Evolutionary conservation across 345 rosid genomes (phyloP).

Genomic region (Eucalyptus erythrocorys): DNA sequence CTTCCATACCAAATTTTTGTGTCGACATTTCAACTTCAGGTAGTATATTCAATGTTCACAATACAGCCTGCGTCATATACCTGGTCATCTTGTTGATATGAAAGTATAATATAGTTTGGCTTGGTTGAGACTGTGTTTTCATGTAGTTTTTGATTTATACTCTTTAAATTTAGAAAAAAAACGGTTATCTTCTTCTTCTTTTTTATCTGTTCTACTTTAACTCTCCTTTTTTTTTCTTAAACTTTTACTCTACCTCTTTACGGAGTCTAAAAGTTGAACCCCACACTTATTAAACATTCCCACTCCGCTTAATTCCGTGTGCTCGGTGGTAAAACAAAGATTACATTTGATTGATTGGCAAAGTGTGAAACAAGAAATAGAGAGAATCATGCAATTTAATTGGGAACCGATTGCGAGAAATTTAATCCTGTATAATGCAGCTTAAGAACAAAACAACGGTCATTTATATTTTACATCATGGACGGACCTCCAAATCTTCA

Average conservation of each 20-base stretch:
- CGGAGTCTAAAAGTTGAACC: rapidly evolving
- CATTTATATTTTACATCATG: neutral
- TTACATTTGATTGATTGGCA: rapidly evolving
- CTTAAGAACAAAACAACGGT: too few species aligned
- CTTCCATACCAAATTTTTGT: neutral
- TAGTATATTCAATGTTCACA: neutral
- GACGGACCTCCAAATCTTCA: neutral
- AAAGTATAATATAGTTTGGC: neutral
- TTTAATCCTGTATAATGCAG: neutral
- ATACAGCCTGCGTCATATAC: neutral
- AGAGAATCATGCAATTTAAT: neutral
- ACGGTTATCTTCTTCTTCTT: too few species aligned
- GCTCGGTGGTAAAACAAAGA: neutral
- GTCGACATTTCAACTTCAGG: neutral
- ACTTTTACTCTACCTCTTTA: rapidly evolving
- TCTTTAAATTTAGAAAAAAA: neutral
- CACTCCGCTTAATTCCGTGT: neutral
- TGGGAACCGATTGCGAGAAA: neutral
- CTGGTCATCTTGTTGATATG: neutral
- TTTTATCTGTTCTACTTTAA: rapidly evolving
- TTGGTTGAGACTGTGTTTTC: neutral
- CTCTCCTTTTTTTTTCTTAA: neutral
- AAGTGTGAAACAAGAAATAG: neutral
- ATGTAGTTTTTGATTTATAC: neutral
- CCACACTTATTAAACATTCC: neutral